Conservation (phyloP, 805 yeast species). For the Metschnikowia rubicola region DNA sequence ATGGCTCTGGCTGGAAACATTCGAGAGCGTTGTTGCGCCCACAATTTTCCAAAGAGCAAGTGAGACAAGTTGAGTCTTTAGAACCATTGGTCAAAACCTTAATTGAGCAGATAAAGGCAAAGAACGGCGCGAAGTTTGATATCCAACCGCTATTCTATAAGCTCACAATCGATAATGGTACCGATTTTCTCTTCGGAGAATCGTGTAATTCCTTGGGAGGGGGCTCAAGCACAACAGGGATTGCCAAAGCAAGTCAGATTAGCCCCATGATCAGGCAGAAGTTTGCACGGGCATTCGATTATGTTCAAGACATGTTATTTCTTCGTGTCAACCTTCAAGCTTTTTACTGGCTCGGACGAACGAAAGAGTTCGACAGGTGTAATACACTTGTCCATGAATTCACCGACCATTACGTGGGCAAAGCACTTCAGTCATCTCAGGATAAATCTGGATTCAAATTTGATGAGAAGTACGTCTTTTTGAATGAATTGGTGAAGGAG, state of each 20-base stretch:
- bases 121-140: conserved; percentile 12
- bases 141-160: conserved; percentile 15
- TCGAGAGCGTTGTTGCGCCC: conserved; percentile 37
- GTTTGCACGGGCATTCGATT: conserved; percentile 12
- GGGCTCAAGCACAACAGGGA: not conserved
- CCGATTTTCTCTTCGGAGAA: conserved; percentile 16
- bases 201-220: conserved; percentile 5
- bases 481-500: conserved; percentile 13
- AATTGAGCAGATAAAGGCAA: conserved; percentile 20
- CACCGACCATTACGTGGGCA: conserved; percentile 31
- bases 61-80: conserved; percentile 32
- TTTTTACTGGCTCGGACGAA: conserved; percentile 4
- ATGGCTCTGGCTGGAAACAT: conserved; percentile 39
- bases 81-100: conserved; percentile 31
- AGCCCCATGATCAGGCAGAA: not conserved
- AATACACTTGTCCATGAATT: conserved; percentile 8
- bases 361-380: conserved; percentile 1
- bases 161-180: conserved; percentile 16
- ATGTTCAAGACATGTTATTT: conserved; percentile 8
- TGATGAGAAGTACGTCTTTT: conserved; percentile 8
- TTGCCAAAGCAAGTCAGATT: not conserved
- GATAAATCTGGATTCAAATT: conserved; percentile 8
- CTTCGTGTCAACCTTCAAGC: conserved; percentile 13
- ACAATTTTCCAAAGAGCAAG: conserved; percentile 37
- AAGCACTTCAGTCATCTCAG: conserved; percentile 20